Evolutionary conservation across 768 basidiomycete species (phyloP).

Genomic region (Melanogaster broomeanus): DNA sequence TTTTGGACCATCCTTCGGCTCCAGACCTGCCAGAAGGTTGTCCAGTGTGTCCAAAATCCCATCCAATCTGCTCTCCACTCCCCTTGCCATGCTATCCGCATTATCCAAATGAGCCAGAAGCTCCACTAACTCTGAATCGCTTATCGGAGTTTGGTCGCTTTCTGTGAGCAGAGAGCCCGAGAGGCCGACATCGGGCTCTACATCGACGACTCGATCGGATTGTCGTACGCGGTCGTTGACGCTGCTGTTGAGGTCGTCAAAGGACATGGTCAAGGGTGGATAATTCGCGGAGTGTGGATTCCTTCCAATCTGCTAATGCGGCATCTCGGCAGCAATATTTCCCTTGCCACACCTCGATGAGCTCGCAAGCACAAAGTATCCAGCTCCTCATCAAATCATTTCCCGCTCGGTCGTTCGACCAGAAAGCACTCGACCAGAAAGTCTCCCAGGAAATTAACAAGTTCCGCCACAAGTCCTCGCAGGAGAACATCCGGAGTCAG

Average conservation of each 20-base stretch:
- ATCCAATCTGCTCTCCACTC: slow-evolving; percentile 65
- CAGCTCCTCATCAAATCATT: slow-evolving; percentile 52
- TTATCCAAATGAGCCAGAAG: slow-evolving; percentile 55
- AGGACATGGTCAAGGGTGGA: slow-evolving; percentile 26
- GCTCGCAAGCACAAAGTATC: slow-evolving; percentile 53
- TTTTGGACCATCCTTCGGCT: slow-evolving; percentile 15
- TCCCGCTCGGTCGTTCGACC: slow-evolving; percentile 51
- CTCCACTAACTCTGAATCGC: slow-evolving; percentile 49
- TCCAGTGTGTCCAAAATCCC: slow-evolving; percentile 61
- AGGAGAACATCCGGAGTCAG: slow-evolving; percentile 65
- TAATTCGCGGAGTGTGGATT: slow-evolving; percentile 21
- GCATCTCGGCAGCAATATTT: slow-evolving; percentile 24
- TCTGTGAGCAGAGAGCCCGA: slow-evolving; percentile 34
- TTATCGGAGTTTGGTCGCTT: slow-evolving; percentile 21
- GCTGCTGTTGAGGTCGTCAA: slow-evolving; percentile 23
- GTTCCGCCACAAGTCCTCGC: slow-evolving; percentile 41
- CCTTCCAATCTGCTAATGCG: not conserved
- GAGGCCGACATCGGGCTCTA: slow-evolving; percentile 40
- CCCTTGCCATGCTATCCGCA: slow-evolving; percentile 60
- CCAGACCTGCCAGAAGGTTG: slow-evolving; percentile 48
- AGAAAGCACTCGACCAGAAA: slow-evolving; percentile 47
- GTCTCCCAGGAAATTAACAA: slow-evolving; percentile 48
- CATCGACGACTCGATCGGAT: slow-evolving; percentile 2
- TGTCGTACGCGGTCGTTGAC: slow-evolving; percentile 6
- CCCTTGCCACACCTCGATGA: slow-evolving; percentile 38